Conservation (phyloP, 352 stramenopile species). For the Poterioochromonas sp. region DNA sequence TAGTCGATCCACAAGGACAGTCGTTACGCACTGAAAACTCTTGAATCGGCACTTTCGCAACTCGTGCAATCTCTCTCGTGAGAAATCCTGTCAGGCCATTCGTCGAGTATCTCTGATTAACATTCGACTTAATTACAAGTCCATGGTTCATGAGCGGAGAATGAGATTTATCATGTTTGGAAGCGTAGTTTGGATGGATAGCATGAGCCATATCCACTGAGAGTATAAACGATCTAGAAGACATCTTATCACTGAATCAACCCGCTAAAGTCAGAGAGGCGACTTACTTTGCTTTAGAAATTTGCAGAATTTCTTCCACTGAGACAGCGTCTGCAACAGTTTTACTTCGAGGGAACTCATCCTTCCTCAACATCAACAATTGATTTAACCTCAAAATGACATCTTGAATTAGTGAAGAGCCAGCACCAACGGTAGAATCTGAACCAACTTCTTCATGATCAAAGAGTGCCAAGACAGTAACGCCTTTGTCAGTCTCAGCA, state of each 20-base stretch:
- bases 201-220: constrained; percentile 93
- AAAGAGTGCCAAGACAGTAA: constrained; percentile 88
- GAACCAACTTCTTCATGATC: constrained; percentile 96
- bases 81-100: constrained; percentile 74
- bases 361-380: too few species aligned
- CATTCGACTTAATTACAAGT: constrained; percentile 94
- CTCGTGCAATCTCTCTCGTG: constrained; percentile 53
- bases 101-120: constrained; percentile 93
- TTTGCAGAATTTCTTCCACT: background rate
- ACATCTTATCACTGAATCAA: too few species aligned
- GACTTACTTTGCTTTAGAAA: background rate
- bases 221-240: constrained; percentile 54
- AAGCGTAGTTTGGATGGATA: constrained; percentile 91
- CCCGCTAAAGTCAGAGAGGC: background rate
- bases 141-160: constrained; percentile 56
- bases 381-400: background rate
- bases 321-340: background rate
- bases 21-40: constrained; percentile 82
- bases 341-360: too few species aligned
- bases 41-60: constrained; percentile 66
- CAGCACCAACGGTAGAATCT: constrained; percentile 67
- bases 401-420: constrained; percentile 48
- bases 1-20: constrained; percentile 88
- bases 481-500: constrained; percentile 60
- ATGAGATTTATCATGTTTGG: constrained; percentile 74